A percentile compares a stretch with the other conserved stretches of the same genome.
phyloP scores from a whole-genome alignment of 2,329 filamentous ascomycete genomes.

The Nemania sp. region DNA sequence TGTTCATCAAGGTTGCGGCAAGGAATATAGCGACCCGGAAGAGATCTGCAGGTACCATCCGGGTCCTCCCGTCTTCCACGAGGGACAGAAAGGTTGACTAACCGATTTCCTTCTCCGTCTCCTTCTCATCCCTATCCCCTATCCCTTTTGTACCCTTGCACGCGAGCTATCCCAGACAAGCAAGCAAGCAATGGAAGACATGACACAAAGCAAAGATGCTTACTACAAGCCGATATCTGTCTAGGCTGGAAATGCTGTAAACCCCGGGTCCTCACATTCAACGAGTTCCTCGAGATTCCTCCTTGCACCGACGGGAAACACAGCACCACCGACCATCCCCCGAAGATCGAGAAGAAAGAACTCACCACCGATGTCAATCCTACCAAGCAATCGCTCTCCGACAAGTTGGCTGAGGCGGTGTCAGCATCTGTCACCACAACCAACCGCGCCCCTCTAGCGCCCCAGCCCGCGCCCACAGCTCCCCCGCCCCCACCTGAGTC shows the following conservation, averaged over 20 bases:
- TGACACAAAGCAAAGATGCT: neutral
- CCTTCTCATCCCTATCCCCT: neutral
- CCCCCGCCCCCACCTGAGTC: conserved; percentile 78
- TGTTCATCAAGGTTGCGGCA: conserved; percentile 95
- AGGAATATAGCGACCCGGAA: conserved; percentile 82
- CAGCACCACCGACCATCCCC: conserved; percentile 82
- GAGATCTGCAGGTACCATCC: conserved; percentile 94
- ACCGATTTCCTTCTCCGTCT: neutral
- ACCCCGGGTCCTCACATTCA: conserved; percentile 93
- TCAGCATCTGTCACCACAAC: conserved; percentile 53
- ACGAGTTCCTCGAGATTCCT: conserved; percentile 93
- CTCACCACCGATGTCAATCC: conserved; percentile 58
- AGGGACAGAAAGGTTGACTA: conserved; percentile 92
- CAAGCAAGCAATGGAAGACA: neutral
- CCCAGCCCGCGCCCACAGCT: conserved; percentile 61
- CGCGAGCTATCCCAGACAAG: too few relatives aligned
- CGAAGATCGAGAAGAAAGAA: conserved; percentile 70
- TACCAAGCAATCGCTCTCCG: conserved; percentile 56
- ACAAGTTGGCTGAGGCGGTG: conserved; percentile 58
- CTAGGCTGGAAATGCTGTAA: conserved; percentile 99
- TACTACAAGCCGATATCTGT: conserved; percentile 20
- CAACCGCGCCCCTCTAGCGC: conserved; percentile 56
- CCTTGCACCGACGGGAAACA: conserved; percentile 95
- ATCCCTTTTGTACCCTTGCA: neutral
- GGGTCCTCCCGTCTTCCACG: conserved; percentile 93